A percentile compares a stretch with the other conserved stretches of the same genome.
Conservation (phyloP, 495 filamentous ascomycete genomes). For the Amniculicola lignicola region DNA sequence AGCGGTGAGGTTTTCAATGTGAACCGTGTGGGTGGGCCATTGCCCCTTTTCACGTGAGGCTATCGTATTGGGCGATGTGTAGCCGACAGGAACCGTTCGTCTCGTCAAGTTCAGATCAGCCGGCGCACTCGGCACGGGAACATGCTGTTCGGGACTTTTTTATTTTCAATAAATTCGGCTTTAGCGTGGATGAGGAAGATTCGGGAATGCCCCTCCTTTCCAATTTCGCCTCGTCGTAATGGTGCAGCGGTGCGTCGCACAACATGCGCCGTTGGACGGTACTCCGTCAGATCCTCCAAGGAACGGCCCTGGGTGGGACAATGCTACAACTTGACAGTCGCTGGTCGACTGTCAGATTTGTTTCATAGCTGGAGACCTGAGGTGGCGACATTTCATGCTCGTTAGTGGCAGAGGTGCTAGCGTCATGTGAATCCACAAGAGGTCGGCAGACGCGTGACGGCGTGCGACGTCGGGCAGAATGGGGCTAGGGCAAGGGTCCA, state of each 20-base stretch:
- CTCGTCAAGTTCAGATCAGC: conserved; percentile 17
- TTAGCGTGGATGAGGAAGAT: conserved; percentile 2
- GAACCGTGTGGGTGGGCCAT: neutral
- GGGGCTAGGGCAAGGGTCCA: neutral
- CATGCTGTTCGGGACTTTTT: neutral
- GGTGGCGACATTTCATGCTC: neutral
- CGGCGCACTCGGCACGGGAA: conserved; percentile 2
- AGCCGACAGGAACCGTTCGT: neutral
- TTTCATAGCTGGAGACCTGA: neutral
- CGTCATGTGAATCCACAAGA: neutral
- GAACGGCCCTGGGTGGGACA: neutral
- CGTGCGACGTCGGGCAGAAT: too few relatives aligned
- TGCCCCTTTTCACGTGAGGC: conserved; percentile 1
- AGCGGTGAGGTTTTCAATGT: neutral
- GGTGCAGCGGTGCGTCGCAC: conserved; percentile 3
- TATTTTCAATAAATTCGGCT: conserved; percentile 5
- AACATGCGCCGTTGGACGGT: too few relatives aligned
- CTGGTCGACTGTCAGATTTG: conserved; percentile 1
- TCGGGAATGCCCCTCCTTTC: conserved; percentile 17
- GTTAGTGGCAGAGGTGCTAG: neutral
- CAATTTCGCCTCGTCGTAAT: conserved; percentile 9
- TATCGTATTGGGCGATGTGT: neutral
- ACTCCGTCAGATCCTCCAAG: neutral
- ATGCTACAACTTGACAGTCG: neutral
- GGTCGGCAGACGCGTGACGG: too few relatives aligned